Evolutionary conservation across 2,329 filamentous ascomycete species (phyloP).

Genomic region (Clonostachys solani): DNA sequence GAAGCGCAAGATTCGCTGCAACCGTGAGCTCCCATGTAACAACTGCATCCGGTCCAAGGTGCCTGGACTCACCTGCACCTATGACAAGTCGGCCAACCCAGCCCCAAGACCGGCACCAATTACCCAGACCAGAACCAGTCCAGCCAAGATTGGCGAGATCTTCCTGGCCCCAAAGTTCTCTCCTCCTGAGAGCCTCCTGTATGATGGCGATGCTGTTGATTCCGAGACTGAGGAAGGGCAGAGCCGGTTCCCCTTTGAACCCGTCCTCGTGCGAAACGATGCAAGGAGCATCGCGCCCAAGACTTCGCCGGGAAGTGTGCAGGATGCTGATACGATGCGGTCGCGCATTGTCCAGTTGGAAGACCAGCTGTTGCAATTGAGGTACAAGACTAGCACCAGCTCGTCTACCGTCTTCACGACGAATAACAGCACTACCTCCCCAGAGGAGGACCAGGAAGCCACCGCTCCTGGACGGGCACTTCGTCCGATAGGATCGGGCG

Average conservation of each 20-base stretch:
- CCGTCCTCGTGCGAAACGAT: neutral
- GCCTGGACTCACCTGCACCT: conserved; percentile 46
- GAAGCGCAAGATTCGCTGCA: conserved; percentile 56
- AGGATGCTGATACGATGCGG: neutral
- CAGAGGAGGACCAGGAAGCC: neutral
- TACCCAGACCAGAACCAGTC: conserved; percentile 13
- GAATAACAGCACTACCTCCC: neutral
- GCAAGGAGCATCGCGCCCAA: neutral
- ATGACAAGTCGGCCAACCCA: conserved; percentile 20
- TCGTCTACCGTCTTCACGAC: neutral
- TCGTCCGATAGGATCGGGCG: too few species aligned
- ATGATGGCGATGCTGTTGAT: neutral
- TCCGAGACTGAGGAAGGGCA: neutral
- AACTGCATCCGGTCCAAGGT: conserved; percentile 50
- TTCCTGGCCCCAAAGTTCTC: too few species aligned
- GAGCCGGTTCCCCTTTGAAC: too few species aligned
- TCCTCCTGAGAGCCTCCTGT: too few species aligned
- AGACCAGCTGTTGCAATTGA: conserved; percentile 24
- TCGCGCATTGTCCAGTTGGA: conserved; percentile 35
- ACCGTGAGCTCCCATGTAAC: conserved; percentile 53
- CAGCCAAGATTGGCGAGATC: conserved; percentile 6
- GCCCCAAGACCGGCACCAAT: conserved; percentile 9
- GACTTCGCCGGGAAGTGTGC: conserved; percentile 18
- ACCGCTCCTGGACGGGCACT: too few species aligned
- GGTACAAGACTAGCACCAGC: neutral